A percentile compares a stretch with the other conserved stretches of the same genome.
These are phyloP conservation scores for Mycena sp. DNA, from an alignment of 1,284 basidiomycete species.

Conservation along the genomic window DNA sequence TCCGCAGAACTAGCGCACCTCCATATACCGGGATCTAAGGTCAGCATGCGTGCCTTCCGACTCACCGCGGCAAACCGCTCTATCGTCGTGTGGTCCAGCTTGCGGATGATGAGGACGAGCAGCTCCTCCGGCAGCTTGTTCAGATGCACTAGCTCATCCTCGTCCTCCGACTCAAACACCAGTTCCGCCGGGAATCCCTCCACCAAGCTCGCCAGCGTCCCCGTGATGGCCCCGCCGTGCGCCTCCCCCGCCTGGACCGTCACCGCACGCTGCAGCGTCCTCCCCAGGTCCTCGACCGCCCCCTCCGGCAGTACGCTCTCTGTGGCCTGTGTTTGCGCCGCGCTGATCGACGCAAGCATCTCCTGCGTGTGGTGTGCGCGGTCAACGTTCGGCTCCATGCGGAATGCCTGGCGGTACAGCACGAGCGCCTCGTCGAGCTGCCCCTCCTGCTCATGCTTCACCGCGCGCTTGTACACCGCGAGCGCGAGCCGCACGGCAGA, in stretches of 20 bases:
- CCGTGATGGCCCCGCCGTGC: slow-evolving; percentile 40
- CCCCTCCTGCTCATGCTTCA: slow-evolving; percentile 77
- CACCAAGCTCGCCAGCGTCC: slow-evolving; percentile 58
- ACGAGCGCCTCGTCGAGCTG: slow-evolving; percentile 78
- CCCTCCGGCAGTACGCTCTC: not conserved
- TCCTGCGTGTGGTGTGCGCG: slow-evolving; percentile 67
- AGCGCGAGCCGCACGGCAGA: slow-evolving; percentile 59
- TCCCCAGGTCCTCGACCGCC: slow-evolving; percentile 13
- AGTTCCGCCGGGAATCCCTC: slow-evolving; percentile 59
- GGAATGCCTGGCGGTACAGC: slow-evolving; percentile 84
- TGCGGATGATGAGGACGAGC: slow-evolving; percentile 70
- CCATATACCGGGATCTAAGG: slow-evolving; percentile 78
- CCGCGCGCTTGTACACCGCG: slow-evolving; percentile 73
- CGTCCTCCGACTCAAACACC: slow-evolving; percentile 75
- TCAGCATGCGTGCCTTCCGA: slow-evolving; percentile 78
- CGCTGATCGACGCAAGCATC: slow-evolving; percentile 47
- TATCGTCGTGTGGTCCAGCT: slow-evolving; percentile 70
- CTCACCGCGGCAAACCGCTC: slow-evolving; percentile 81
- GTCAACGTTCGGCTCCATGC: slow-evolving; percentile 76
- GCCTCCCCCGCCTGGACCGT: slow-evolving; percentile 26
- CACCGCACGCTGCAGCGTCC: slow-evolving; percentile 25
- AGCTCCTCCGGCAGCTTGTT: slow-evolving; percentile 79
- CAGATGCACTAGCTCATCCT: slow-evolving; percentile 65
- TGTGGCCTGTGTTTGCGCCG: slow-evolving; percentile 31
- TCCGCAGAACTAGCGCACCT: slow-evolving; percentile 55